Evolutionary conservation across 306 rosid genomes (phyloP), one percentile per base, ranked within the genome.

Genomic region (Arachis hypogaea): DNA sequence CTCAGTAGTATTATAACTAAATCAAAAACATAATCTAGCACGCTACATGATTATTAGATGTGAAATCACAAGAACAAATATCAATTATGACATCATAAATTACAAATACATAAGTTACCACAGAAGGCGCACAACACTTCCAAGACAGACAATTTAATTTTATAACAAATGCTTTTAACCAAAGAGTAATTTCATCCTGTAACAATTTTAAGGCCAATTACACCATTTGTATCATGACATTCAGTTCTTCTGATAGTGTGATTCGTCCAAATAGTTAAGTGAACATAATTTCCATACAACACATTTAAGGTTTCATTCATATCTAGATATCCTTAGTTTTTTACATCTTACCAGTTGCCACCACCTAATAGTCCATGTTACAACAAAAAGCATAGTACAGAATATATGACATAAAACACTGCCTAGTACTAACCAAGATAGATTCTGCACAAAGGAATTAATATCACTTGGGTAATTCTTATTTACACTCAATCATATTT

Each of bases 171-270:
- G 28, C 60, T 75, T 56, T 41, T 51, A 46, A 81, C 36, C 9
- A 77, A 77, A 33, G 47, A 66, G 78, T 58, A 30, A 66, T 54
- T 43, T 33, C 72, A 63, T 30, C 66, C 43, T 11, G 2, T 75
- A 49, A 52, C 46, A 61, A 61, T 3, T 51, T 55, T 45, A 33
- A 52, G 51, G 51, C 29, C 79, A 77, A 28, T 55, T 33, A 9
- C 68, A 33, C 38, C 28, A 22, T 22, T 22, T 22, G 28, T 22
- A 22, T 22, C 28, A 22, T 22, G 28, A 22, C 28, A 22, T 22
- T 69, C 63, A 55, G 12, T 63, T 38, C 60, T 69, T 64, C n/a
- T 4, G 47, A 66, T 40, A 54, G 68, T 9, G 18, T 60, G 5
- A 57, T 5, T 69, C 30, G 63, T 41, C 50, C 55, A 9, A 29